Percentiles rank a stretch among this genome's conserved stretches.
phyloP scores from a whole-genome alignment of 768 basidiomycete genomes.

The Kwoniella dendrophila region DNA sequence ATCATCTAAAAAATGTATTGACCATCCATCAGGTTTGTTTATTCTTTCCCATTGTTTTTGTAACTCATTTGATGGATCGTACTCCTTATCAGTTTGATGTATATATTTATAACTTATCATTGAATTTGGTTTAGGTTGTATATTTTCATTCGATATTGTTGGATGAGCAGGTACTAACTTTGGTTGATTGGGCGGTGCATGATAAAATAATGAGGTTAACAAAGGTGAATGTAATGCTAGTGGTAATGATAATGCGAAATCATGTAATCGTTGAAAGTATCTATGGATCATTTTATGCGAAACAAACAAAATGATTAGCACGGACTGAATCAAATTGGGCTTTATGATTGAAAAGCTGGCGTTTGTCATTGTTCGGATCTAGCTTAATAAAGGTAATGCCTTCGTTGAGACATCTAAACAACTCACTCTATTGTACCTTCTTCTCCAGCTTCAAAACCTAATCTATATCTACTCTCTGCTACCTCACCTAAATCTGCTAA shows the following conservation, averaged over 20 bases:
- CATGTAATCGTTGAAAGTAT: conserved; percentile 25
- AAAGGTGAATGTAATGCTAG: conserved; percentile 6
- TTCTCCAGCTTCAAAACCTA: conserved; percentile 16
- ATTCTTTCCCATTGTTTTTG: conserved; percentile 35
- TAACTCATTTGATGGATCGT: conserved; percentile 13
- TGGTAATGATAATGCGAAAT: conserved; percentile 24
- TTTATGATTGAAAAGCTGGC: too few species aligned
- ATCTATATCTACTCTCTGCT: conserved; percentile 31
- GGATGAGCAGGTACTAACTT: too few species aligned
- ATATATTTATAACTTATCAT: conserved; percentile 46
- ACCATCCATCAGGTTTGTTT: conserved; percentile 43
- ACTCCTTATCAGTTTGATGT: conserved; percentile 45
- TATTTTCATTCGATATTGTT: too few species aligned
- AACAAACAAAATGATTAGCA: too few species aligned
- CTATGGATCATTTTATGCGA: too few species aligned
- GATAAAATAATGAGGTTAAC: conserved; percentile 17
- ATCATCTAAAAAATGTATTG: conserved; percentile 43
- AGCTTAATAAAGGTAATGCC: too few species aligned
- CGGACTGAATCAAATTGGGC: too few species aligned
- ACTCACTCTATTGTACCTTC: conserved; percentile 28
- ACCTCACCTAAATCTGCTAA: conserved; percentile 31
- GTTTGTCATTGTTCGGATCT: too few species aligned
- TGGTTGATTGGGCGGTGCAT: conserved; percentile 19
- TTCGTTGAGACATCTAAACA: neutral
- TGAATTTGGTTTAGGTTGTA: conserved; percentile 12